These are phyloP conservation scores for Naganishia sp. DNA, from an alignment of 1,284 basidiomycete species.

Conservation along the genomic window DNA sequence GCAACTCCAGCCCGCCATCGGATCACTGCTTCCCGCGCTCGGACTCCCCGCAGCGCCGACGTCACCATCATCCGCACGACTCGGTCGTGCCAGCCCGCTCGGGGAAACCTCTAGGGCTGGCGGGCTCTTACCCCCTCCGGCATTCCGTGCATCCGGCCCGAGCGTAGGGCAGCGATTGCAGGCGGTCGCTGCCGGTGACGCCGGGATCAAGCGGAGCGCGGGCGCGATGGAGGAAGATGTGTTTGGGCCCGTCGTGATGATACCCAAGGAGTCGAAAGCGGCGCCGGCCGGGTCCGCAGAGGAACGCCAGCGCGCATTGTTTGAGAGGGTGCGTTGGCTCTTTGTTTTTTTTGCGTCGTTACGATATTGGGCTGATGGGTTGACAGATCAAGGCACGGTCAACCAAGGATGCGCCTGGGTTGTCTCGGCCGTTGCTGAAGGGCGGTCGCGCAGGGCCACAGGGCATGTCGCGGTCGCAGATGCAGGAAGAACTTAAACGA, in stretches of 20 bases:
- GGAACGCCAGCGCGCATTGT: constrained; percentile 48
- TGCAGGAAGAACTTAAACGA: constrained; percentile 50
- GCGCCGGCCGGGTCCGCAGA: constrained; percentile 43
- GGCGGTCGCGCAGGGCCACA: constrained; percentile 1
- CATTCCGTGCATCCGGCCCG: neutral
- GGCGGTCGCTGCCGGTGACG: neutral
- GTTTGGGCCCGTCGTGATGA: constrained; percentile 31
- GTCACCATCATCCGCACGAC: constrained; percentile 19
- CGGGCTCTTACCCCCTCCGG: constrained; percentile 17
- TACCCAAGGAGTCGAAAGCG: constrained; percentile 20
- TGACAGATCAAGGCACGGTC: constrained; percentile 47
- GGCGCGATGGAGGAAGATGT: constrained; percentile 29
- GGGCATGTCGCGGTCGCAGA: constrained; percentile 38
- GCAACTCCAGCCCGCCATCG: constrained; percentile 41
- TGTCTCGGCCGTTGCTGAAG: neutral
- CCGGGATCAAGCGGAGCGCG: too few relatives aligned
- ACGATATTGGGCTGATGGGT: neutral
- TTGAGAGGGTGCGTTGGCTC: constrained; percentile 42
- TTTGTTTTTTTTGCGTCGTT: neutral
- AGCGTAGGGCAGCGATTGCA: constrained; percentile 15
- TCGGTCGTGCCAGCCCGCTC: neutral
- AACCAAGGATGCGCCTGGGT: neutral
- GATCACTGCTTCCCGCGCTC: constrained; percentile 38
- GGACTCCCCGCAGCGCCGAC: constrained; percentile 37
- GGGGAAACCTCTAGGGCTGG: neutral